These are phyloP conservation scores for Plasmodium sp. DNA, from an alignment of 169 alveolate species.

Conservation along the genomic window DNA sequence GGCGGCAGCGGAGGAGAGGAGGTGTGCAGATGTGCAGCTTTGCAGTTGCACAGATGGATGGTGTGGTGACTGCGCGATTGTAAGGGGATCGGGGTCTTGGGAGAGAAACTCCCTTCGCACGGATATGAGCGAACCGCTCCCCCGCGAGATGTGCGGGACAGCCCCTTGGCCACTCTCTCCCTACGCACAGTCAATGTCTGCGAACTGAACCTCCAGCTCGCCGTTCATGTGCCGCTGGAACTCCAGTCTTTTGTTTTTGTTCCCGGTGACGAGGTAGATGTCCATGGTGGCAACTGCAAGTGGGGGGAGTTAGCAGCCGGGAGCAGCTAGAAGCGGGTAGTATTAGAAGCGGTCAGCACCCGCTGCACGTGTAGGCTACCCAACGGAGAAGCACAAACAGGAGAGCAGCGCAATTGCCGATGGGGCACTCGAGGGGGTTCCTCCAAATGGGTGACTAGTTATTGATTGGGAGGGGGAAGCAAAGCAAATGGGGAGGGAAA, in stretches of 20 bases:
- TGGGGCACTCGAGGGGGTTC: neutral
- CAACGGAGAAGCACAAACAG: neutral
- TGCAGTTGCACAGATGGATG: neutral
- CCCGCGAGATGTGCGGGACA: neutral
- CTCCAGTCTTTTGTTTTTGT: conserved; percentile 21
- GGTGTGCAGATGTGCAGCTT: neutral
- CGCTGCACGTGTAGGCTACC: neutral
- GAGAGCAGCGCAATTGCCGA: neutral
- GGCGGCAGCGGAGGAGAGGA: neutral
- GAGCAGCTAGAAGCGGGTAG: neutral
- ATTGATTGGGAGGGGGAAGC: neutral
- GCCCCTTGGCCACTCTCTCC: neutral
- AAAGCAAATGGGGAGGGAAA: neutral
- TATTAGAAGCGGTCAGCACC: neutral
- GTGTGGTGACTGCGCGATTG: neutral
- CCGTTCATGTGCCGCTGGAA: conserved; percentile 1
- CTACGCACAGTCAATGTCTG: conserved; percentile 30
- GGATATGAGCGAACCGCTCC: too few relatives aligned
- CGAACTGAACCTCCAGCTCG: conserved; percentile 17
- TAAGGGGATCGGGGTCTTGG: too few relatives aligned
- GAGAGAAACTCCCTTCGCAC: too few relatives aligned
- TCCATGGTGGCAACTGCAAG: neutral
- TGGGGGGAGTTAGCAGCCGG: too few relatives aligned
- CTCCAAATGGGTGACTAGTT: neutral
- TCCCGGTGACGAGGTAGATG: conserved; percentile 26